A percentile compares a stretch with the other conserved stretches of the same genome.
Conservation (phyloP, 371 early-diverging fungal genomes). For the Saksenaea vasiformis region DNA sequence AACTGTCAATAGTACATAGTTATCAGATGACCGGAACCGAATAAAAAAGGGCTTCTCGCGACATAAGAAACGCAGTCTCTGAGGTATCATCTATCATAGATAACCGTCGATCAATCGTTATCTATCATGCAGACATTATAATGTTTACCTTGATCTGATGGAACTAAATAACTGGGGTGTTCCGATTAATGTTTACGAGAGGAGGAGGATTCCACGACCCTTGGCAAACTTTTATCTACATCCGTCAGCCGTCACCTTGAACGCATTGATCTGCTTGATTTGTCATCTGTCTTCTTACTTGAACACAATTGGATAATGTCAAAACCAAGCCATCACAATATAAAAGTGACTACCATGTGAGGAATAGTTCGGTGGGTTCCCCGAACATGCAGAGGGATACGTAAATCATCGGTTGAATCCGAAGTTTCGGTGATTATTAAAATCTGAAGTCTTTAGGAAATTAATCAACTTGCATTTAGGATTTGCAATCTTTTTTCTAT, state of each 20-base stretch:
- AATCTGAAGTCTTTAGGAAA: neutral
- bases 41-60: neutral
- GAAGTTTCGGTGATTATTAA: neutral
- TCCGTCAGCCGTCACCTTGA: neutral
- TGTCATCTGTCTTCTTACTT: neutral
- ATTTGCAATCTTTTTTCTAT: neutral
- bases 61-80: neutral
- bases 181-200: neutral
- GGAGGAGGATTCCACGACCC: neutral
- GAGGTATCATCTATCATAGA: neutral
- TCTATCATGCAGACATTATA: neutral
- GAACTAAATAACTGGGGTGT: neutral
- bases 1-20: neutral
- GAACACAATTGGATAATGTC: neutral
- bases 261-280: neutral
- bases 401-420: neutral
- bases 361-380: too few relatives aligned
- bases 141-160: neutral
- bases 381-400: too few relatives aligned
- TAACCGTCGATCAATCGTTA: neutral
- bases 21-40: neutral
- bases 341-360: too few relatives aligned
- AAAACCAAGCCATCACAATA: too few relatives aligned
- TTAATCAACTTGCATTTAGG: neutral
- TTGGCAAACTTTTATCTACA: neutral